Evolutionary conservation across 345 rosid species (phyloP), one percentile per base, ranked within the genome.

Genomic region (Pseudoturritis turrita): DNA sequence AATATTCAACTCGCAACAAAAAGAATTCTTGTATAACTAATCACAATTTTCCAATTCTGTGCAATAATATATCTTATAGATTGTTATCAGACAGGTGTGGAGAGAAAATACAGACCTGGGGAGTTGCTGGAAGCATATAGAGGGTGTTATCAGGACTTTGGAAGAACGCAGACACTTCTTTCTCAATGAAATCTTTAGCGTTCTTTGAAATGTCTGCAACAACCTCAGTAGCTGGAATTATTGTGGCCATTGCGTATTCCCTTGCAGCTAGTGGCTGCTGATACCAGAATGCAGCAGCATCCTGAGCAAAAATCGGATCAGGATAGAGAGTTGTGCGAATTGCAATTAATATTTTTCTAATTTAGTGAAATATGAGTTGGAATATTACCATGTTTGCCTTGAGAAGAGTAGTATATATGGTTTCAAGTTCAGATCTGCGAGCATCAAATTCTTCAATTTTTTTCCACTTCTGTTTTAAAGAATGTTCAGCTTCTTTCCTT

Each of bases 401-500:
- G 69, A 91, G 83, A 60, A 91, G 70, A 82, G 97, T 82, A 57
- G 83, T 84, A 78, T 87, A 92, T 65, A 92, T 80, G 25, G 87
- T 76, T 81, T 88, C 96, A 62, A 92, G 90, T 80, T 92, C 96
- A 25, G 94, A 88, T 86, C 98, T 86, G 29, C 98, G 84, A 29
- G 89, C 75, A 84, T 92, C 94, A 75, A 92, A 89, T 80, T 88
- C 94, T 83, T 92, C 90, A 74, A 92, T 92, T 82, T 89, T 92
- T 80, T 88, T 89, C 98, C 96, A 89, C 80, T 89, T 92, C 85
- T 88, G 90, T 79, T 78, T 86, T 72, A 89, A 78, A 25, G 83
- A 88, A 83, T 92, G 94, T 80, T 88, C 98, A 33, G 94, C 94
- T 80, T 89, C 94, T 80, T 86, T 92, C 79, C 98, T 84, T 81